A percentile compares a stretch with the other conserved stretches of the same genome.
These are phyloP conservation scores for Trifolium dubium DNA, from an alignment of 306 rosid genomes.

Conservation along the genomic window DNA sequence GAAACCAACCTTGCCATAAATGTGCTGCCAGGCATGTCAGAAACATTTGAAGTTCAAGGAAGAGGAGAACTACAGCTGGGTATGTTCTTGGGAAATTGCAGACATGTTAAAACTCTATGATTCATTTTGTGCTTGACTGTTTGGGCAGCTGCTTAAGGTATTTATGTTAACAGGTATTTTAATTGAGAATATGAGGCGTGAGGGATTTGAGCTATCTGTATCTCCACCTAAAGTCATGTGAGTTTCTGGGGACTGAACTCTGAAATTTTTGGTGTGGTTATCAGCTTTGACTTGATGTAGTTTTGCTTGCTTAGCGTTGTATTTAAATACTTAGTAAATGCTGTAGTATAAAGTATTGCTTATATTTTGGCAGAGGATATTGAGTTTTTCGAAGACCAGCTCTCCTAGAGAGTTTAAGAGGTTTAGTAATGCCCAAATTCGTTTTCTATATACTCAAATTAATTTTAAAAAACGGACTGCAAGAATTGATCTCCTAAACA, in stretches of 20 bases:
- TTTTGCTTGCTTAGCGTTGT: constrained; percentile 20
- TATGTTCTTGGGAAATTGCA: constrained; percentile 49
- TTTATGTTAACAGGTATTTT: constrained; percentile 75
- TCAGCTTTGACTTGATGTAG: constrained; percentile 27
- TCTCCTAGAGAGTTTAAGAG: background rate
- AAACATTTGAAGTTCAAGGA: constrained; percentile 97
- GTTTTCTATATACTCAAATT: constrained; percentile 13
- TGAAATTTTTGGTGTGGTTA: constrained; percentile 19
- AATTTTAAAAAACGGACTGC: background rate
- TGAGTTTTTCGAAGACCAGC: constrained; percentile 10
- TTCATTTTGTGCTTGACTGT: constrained; percentile 29
- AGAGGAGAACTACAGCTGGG: constrained; percentile 99
- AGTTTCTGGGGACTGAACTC: constrained; percentile 49
- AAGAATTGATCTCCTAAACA: background rate
- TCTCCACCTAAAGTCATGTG: constrained; percentile 99
- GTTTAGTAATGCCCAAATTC: background rate
- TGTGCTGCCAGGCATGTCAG: constrained; percentile 93
- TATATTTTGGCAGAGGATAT: constrained; percentile 18
- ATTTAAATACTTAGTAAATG: constrained; percentile 21
- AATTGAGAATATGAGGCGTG: constrained; percentile 98
- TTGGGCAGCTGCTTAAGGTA: constrained; percentile 35
- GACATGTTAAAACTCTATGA: constrained; percentile 7
- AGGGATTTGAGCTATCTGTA: constrained; percentile 92
- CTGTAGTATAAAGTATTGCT: constrained; percentile 37
- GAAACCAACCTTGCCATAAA: constrained; percentile 98